Percentiles rank a stretch among this genome's conserved stretches.
phyloP scores from a whole-genome alignment of 2,329 filamentous ascomycete species.

The Paecilomyces niveus region DNA sequence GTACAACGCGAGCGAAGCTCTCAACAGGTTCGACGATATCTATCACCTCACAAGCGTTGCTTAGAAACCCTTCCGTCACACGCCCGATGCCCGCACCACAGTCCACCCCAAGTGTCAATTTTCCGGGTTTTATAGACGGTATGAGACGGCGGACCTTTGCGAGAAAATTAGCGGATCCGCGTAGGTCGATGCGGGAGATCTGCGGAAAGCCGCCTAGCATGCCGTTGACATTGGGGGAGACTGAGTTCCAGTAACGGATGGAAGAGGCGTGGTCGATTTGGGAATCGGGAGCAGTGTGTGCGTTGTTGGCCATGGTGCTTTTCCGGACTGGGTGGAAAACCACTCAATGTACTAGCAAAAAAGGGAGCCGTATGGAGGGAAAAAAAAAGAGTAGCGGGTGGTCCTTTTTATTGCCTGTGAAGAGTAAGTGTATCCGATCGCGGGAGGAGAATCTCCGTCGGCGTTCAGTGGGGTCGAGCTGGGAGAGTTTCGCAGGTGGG shows the following conservation, averaged over 20 bases:
- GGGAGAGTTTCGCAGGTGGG: neutral
- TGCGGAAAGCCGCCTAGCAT: constrained; percentile 65
- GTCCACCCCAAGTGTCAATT: constrained; percentile 42
- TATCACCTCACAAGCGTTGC: constrained; percentile 60
- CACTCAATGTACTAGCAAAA: neutral
- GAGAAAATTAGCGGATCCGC: constrained; percentile 62
- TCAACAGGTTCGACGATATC: constrained; percentile 80
- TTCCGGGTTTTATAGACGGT: constrained; percentile 10
- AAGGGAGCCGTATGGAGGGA: neutral
- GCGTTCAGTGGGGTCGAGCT: neutral
- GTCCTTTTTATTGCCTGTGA: constrained; percentile 13
- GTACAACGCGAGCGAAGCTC: constrained; percentile 66
- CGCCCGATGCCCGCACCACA: constrained; percentile 70
- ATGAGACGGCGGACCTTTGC: constrained; percentile 51
- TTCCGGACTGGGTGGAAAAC: neutral
- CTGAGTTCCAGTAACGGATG: constrained; percentile 31
- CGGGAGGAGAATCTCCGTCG: constrained; percentile 11
- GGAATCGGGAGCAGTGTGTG: constrained; percentile 13
- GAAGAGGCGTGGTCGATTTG: constrained; percentile 20
- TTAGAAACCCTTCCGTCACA: constrained; percentile 70
- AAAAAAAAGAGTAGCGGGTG: neutral
- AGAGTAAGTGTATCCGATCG: constrained; percentile 27
- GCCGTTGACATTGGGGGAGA: constrained; percentile 50
- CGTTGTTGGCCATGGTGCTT: constrained; percentile 1
- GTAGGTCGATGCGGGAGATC: constrained; percentile 63